Percentiles rank a stretch among this genome's conserved stretches.
Conservation (phyloP, 495 filamentous ascomycete species). For the Rhypophila decipiens region DNA sequence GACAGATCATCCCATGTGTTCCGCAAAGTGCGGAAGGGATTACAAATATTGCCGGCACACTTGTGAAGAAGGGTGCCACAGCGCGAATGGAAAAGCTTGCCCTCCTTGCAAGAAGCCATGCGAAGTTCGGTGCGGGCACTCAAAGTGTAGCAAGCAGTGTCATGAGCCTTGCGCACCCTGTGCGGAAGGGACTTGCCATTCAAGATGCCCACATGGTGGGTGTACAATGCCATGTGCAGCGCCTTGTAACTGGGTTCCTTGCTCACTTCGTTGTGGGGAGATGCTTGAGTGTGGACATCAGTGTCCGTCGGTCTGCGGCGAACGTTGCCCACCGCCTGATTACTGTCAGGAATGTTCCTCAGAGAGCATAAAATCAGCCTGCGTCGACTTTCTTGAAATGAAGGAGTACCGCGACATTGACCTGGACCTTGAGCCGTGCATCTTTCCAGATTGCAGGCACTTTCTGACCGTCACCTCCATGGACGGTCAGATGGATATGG, state of each 20-base stretch:
- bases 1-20: too few species aligned
- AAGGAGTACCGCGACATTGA: slow-evolving; percentile 16
- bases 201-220: slow-evolving; percentile 44
- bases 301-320: slow-evolving; percentile 54
- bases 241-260: slow-evolving; percentile 64
- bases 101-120: slow-evolving; percentile 42
- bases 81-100: slow-evolving; percentile 42
- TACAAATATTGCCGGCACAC: slow-evolving; percentile 53
- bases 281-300: slow-evolving; percentile 58
- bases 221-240: slow-evolving; percentile 67
- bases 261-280: slow-evolving; percentile 54
- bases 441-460: too few species aligned
- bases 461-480: too few species aligned
- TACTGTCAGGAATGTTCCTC: slow-evolving; percentile 54
- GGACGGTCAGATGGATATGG: too few species aligned
- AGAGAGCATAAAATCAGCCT: slow-evolving; percentile 29
- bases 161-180: slow-evolving; percentile 62
- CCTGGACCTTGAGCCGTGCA: too few species aligned
- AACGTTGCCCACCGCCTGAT: slow-evolving; percentile 50
- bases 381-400: slow-evolving; percentile 21
- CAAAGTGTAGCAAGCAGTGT: slow-evolving; percentile 51
- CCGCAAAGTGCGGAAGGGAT: slow-evolving; percentile 43
- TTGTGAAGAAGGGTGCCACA: slow-evolving; percentile 26
- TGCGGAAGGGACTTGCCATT: slow-evolving; percentile 46
- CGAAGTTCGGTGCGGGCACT: slow-evolving; percentile 40